A percentile compares a stretch with the other conserved stretches of the same genome.
Evolutionary conservation across 2,329 filamentous ascomycete genomes (phyloP).

Genomic region (Monosporascus sp.): DNA sequence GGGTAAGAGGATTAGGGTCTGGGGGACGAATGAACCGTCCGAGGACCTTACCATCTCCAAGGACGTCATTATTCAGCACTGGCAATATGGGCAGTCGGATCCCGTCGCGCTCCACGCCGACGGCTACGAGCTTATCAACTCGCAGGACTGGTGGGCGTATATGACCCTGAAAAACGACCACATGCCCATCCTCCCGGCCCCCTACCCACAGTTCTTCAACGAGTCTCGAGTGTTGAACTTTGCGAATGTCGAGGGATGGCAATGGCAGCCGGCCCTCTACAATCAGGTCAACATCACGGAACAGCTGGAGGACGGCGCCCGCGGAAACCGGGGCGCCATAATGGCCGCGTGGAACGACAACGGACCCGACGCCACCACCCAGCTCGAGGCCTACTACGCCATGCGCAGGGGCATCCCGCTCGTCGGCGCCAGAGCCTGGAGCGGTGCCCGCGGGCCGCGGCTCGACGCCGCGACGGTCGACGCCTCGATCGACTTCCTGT

Average conservation of each 20-base stretch:
- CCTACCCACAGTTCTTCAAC: slow-evolving; percentile 42
- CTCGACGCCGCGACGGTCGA: slow-evolving; percentile 22
- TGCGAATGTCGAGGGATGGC: slow-evolving; percentile 32
- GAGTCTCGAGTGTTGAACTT: slow-evolving; percentile 39
- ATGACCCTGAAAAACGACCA: slow-evolving; percentile 50
- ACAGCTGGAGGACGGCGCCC: slow-evolving; percentile 27
- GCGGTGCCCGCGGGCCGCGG: slow-evolving; percentile 28
- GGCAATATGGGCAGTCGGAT: slow-evolving; percentile 43
- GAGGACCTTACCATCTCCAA: slow-evolving; percentile 30
- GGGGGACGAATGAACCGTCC: slow-evolving; percentile 44
- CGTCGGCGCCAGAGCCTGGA: slow-evolving; percentile 36
- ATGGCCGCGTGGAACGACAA: slow-evolving; percentile 44
- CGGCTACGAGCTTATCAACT: slow-evolving; percentile 37
- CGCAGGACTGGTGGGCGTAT: slow-evolving; percentile 48
- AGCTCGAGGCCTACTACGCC: slow-evolving; percentile 42
- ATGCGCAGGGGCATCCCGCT: slow-evolving; percentile 39
- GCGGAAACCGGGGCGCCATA: slow-evolving; percentile 29
- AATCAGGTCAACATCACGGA: slow-evolving; percentile 36
- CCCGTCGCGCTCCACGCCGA: slow-evolving; percentile 31
- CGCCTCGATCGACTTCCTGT: slow-evolving; percentile 31
- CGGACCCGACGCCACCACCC: slow-evolving; percentile 40
- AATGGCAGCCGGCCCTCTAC: slow-evolving; percentile 40
- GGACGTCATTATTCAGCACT: slow-evolving; percentile 39
- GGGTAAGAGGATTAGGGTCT: slow-evolving; percentile 44
- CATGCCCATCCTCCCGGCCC: slow-evolving; percentile 37